phyloP scores from a whole-genome alignment of 1,284 basidiomycete genomes.

The Pseudozyma sp. region DNA sequence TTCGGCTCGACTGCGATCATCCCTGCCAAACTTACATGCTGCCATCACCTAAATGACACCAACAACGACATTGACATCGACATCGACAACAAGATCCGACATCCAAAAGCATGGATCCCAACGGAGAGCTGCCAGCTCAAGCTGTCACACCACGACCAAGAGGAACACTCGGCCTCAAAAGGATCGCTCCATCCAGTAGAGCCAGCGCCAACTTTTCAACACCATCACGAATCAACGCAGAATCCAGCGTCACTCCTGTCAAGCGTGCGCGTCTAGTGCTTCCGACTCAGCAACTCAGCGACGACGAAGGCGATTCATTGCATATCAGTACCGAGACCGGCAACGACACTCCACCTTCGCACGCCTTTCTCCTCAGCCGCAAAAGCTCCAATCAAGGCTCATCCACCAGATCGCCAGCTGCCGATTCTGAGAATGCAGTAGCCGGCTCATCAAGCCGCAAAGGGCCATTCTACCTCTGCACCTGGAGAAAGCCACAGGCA shows the following conservation, averaged over 20 bases:
- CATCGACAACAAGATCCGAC: too few relatives aligned
- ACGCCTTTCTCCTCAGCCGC: conserved; percentile 32
- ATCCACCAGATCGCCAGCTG: not conserved
- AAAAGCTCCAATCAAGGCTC: conserved; percentile 13
- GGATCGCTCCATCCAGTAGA: conserved; percentile 11
- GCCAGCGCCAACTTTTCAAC: conserved; percentile 8
- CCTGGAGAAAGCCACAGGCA: conserved; percentile 76
- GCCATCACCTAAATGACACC: conserved; percentile 8
- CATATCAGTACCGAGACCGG: not conserved
- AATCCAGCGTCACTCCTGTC: conserved; percentile 2
- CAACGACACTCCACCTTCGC: conserved; percentile 26
- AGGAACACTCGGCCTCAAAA: conserved; percentile 36
- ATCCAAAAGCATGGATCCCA: conserved; percentile 11
- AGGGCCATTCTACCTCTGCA: conserved; percentile 62
- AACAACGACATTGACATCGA: not conserved
- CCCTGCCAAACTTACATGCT: not conserved
- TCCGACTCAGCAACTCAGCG: conserved; percentile 27
- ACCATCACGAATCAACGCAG: conserved; percentile 8
- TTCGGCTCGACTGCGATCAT: not conserved
- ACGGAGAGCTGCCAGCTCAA: conserved; percentile 8
- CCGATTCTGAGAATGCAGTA: conserved; percentile 2
- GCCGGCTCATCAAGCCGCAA: conserved; percentile 20
- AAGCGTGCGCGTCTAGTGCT: conserved; percentile 42
- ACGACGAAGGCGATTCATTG: conserved; percentile 1
- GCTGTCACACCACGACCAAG: conserved; percentile 24